Conservation (phyloP, 305 asterid genomes). For the Fraxinus ornus region DNA sequence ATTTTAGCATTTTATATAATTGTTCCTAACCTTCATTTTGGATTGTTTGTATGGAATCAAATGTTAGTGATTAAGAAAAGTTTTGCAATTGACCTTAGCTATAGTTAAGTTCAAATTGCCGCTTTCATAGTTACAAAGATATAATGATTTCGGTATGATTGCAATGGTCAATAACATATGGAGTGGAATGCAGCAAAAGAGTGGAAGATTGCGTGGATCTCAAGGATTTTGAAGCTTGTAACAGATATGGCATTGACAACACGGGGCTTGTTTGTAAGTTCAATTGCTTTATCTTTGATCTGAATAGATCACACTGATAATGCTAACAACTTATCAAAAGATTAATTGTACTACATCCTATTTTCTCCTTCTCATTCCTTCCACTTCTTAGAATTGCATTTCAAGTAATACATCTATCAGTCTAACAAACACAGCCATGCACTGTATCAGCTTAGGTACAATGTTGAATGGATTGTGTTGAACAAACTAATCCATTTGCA, state of each 20-base stretch:
- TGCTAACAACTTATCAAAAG: background rate
- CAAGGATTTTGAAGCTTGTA: slow-evolving; percentile 71
- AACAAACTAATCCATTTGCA: background rate
- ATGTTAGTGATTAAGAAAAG: background rate
- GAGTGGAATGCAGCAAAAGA: slow-evolving; percentile 67
- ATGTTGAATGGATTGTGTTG: background rate
- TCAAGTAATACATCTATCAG: background rate
- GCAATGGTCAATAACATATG: slow-evolving; percentile 29
- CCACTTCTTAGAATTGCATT: background rate
- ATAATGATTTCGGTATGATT: slow-evolving; percentile 13
- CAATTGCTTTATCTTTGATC: background rate
- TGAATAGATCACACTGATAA: background rate
- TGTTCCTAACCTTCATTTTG: background rate
- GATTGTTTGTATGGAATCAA: background rate
- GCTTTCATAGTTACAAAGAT: background rate
- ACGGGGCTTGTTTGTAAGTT: slow-evolving; percentile 90
- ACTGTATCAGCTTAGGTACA: background rate
- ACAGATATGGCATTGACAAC: slow-evolving; percentile 69
- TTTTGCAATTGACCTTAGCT: slow-evolving; percentile 7
- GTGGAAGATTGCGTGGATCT: slow-evolving; percentile 65
- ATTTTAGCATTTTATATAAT: background rate
- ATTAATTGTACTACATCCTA: background rate
- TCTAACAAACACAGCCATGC: background rate
- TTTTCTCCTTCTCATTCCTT: background rate
- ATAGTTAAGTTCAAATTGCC: slow-evolving; percentile 2